phyloP scores from a whole-genome alignment of 805 yeast genomes.

The Torulaspora delbrueckii region DNA sequence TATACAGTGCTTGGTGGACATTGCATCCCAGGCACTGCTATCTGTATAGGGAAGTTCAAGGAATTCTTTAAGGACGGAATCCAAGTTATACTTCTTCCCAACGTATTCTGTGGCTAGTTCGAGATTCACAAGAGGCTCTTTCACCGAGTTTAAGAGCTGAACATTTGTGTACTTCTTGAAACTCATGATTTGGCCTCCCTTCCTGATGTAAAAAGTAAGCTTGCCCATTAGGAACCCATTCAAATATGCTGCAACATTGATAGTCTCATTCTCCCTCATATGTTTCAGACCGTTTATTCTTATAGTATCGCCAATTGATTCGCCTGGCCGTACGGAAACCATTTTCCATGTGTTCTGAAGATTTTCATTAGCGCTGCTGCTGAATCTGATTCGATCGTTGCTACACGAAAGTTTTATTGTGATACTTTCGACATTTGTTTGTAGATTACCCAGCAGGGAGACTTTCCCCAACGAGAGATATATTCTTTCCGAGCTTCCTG shows the following conservation, averaged over 20 bases:
- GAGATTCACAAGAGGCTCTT: slow-evolving; percentile 41
- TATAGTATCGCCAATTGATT: slow-evolving; percentile 65
- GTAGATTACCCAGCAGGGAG: slow-evolving; percentile 15
- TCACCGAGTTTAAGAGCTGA: slow-evolving; percentile 42
- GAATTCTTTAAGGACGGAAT: slow-evolving; percentile 48
- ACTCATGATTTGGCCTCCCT: slow-evolving; percentile 45
- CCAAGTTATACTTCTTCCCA: slow-evolving; percentile 63
- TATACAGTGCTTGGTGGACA: slow-evolving; percentile 36
- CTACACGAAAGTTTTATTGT: slow-evolving; percentile 33
- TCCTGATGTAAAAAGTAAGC: slow-evolving; percentile 48
- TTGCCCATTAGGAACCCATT: slow-evolving; percentile 62
- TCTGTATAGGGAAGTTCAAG: slow-evolving; percentile 41
- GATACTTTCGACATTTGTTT: slow-evolving; percentile 22
- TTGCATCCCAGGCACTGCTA: not conserved
- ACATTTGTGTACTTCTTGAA: slow-evolving; percentile 41
- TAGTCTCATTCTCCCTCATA: slow-evolving; percentile 46
- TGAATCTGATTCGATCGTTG: slow-evolving; percentile 48
- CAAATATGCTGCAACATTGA: slow-evolving; percentile 52
- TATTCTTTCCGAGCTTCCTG: slow-evolving; percentile 54
- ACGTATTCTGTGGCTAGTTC: slow-evolving; percentile 60
- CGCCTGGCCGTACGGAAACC: slow-evolving; percentile 66
- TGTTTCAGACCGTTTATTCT: slow-evolving; percentile 55
- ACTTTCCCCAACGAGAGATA: slow-evolving; percentile 54
- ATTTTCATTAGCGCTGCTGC: slow-evolving; percentile 63
- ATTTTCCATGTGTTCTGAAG: slow-evolving; percentile 58